Base-by-base conservation (phyloP, 345 rosid species). In the Camelina laxa region DNA sequence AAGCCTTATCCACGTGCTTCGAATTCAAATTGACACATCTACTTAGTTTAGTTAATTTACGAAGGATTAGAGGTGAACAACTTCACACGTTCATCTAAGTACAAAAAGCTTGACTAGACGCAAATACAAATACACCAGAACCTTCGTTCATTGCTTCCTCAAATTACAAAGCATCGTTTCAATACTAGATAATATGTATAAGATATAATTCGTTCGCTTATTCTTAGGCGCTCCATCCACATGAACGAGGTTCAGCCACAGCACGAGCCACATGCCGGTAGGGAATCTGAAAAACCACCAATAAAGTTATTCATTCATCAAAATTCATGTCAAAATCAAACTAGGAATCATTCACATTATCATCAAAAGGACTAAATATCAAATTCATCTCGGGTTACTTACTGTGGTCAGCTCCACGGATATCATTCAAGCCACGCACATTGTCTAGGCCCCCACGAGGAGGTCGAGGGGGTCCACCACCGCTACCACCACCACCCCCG, bases 381-480 rank as follows among this genome's bases (percentile, higher is more conserved):
- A 73, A 39, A 42, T 13, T 31, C 38, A 9, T 75, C 20, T 57
- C 2, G 3, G 49, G 41, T 14, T 48, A 77, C 80, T 77, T 77
- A 77, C 80, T 77, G 73, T 77, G 80, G 42, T 77, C 80, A 71
- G 80, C 80, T 72, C 80, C 80, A 71, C 76, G 76, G 58, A 77
- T 68, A 75, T 56, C 78, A 17, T 35, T 72, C 59, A 67, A 65
- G 24, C 69, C 75, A 56, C 66, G 77, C 66, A 88, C 96, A 77
- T 89, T 93, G 80, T 88, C 91, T 5, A 88, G 77, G 13, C 96
- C 97, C 0, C 94, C 76, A 65, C 68, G 90, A 12, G 93, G 91
- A 10, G 91, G 91, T 6, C 73, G 89, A 12, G 93, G 90, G 5
- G 90, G 90, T 7, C 98, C 83, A 9, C 80, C 85, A 7, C 71